Percentiles rank a stretch among this genome's conserved stretches.
Evolutionary conservation across 169 alveolate genomes (phyloP).

Genomic region (Cyclospora cayetanensis): DNA sequence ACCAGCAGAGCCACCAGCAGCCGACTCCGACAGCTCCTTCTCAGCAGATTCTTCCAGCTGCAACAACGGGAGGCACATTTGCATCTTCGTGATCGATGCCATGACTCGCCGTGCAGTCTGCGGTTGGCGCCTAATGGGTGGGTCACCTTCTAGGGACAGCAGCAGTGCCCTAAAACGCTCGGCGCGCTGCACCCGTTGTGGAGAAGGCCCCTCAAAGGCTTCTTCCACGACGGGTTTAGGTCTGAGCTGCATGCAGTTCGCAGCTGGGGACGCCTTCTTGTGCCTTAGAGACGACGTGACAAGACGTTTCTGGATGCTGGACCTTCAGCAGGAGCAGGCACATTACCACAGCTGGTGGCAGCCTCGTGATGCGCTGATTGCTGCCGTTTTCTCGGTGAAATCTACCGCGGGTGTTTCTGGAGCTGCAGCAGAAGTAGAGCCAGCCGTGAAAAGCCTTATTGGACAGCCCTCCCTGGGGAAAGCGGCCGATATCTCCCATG

Average conservation of each 20-base stretch:
- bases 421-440: background rate
- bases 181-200: background rate
- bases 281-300: background rate
- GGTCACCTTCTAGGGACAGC: background rate
- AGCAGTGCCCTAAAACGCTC: background rate
- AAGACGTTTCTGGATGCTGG: background rate
- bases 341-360: slow-evolving; percentile 8
- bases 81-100: background rate
- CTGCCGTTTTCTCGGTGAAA: slow-evolving; percentile 19
- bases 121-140: background rate
- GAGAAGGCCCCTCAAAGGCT: slow-evolving; percentile 6
- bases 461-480: background rate
- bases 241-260: slow-evolving; percentile 21
- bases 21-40: background rate
- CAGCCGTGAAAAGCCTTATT: background rate
- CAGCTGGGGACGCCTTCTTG: background rate
- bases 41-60: background rate
- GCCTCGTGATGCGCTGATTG: background rate
- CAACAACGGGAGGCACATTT: background rate
- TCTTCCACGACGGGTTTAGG: no score
- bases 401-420: no score
- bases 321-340: slow-evolving; percentile 33
- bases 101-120: background rate
- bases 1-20: background rate
- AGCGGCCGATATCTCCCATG: no score